These are phyloP conservation scores for cucumber (Cucumis sativus) DNA, from an alignment of 306 rosid genomes.

Conservation along the genomic window DNA sequence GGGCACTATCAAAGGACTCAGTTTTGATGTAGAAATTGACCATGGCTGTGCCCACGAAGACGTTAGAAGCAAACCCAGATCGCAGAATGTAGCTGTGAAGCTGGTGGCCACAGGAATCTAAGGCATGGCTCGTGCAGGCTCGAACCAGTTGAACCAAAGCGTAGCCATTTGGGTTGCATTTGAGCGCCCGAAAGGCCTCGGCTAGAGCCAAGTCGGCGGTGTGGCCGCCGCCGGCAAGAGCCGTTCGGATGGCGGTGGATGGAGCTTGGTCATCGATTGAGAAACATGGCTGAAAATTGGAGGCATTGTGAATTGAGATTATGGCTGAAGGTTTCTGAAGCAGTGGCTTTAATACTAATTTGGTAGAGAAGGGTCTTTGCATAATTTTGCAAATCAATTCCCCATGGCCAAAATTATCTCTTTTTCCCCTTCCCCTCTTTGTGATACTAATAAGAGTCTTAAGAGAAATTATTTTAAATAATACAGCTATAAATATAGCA, in stretches of 20 bases:
- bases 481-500: too few relatives aligned
- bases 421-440: not conserved
- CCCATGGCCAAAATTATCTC: not conserved
- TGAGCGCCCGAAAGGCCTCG: constrained; percentile 18
- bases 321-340: not conserved
- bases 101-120: constrained; percentile 20
- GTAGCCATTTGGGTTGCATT: constrained; percentile 27
- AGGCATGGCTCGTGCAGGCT: constrained; percentile 21
- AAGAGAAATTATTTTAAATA: too few relatives aligned
- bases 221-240: constrained; percentile 15
- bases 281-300: not conserved
- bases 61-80: constrained; percentile 35
- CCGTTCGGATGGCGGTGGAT: constrained; percentile 4
- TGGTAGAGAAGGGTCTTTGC: not conserved
- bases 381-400: not conserved
- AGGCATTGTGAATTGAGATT: not conserved
- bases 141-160: constrained; percentile 37
- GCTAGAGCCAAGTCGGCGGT: constrained; percentile 10
- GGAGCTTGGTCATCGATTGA: not conserved
- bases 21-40: constrained; percentile 20
- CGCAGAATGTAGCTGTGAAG: constrained; percentile 44
- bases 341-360: not conserved
- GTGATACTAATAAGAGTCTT: too few relatives aligned
- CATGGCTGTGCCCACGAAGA: constrained; percentile 30
- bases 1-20: constrained; percentile 23